phyloP scores from a whole-genome alignment of 2,329 filamentous ascomycete genomes.

The Hortaea sp. region DNA sequence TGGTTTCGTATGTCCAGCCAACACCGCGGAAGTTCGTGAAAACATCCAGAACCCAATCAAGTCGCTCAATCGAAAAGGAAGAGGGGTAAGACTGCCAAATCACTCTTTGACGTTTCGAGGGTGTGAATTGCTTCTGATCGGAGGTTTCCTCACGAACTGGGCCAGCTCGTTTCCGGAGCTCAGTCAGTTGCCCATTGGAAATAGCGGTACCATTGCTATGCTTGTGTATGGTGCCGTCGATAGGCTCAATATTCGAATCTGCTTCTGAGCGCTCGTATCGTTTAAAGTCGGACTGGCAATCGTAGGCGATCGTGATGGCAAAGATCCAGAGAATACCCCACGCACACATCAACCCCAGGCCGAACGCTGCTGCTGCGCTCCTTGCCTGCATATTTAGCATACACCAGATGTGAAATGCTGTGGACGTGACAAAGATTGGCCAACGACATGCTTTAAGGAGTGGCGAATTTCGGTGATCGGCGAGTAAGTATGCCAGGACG shows the following conservation, averaged over 20 bases:
- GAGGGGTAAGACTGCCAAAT: conserved; percentile 46
- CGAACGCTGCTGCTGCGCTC: conserved; percentile 43
- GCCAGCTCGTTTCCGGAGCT: neutral
- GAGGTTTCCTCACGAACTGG: neutral
- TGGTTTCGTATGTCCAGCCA: conserved; percentile 50
- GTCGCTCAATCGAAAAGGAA: conserved; percentile 38
- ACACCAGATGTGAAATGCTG: conserved; percentile 34
- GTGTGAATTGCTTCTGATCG: neutral
- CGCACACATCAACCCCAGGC: conserved; percentile 43
- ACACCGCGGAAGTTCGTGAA: conserved; percentile 49
- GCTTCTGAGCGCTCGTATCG: conserved; percentile 38
- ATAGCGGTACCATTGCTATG: neutral
- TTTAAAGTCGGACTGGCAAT: conserved; percentile 45
- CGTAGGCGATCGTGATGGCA: conserved; percentile 44
- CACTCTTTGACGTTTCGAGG: conserved; percentile 12
- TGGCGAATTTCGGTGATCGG: conserved; percentile 36
- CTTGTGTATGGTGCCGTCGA: neutral
- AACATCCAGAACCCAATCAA: conserved; percentile 50
- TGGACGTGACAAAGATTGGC: conserved; percentile 34
- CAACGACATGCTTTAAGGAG: conserved; percentile 34
- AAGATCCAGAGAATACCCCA: conserved; percentile 47
- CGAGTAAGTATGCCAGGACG: conserved; percentile 40
- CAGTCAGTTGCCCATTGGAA: neutral
- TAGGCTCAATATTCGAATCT: conserved; percentile 1
- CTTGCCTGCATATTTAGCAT: conserved; percentile 38